phyloP scores from a whole-genome alignment of 2,329 filamentous ascomycete species.

The Teratosphaeria epicoccoides region DNA sequence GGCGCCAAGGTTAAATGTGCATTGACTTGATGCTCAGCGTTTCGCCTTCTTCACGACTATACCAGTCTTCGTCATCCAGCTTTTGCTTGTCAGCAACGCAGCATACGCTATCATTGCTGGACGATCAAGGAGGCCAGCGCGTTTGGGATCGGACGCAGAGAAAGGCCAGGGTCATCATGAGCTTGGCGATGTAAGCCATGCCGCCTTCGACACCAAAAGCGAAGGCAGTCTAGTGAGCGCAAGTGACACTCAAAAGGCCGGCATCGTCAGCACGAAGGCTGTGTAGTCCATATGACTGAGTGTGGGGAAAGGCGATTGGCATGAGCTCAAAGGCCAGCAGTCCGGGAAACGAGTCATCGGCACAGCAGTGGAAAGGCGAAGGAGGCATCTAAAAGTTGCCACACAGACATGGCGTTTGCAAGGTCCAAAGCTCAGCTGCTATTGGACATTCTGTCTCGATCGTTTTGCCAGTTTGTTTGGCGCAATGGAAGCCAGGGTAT shows the following conservation, averaged over 20 bases:
- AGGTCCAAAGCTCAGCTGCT: no score
- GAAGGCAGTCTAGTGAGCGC: constrained; percentile 5
- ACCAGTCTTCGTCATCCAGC: constrained; percentile 31
- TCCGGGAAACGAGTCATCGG: no score
- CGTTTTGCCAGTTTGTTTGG: no score
- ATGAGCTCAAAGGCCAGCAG: not conserved
- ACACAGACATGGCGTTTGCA: no score
- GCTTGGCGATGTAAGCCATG: constrained; percentile 4
- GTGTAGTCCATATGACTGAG: not conserved
- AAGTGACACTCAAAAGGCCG: not conserved
- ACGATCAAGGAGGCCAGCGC: not conserved
- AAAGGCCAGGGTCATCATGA: constrained; percentile 13
- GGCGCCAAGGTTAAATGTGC: not conserved
- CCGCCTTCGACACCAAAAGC: constrained; percentile 12
- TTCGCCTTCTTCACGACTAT: constrained; percentile 37
- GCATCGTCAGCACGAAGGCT: not conserved
- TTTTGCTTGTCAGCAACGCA: constrained; percentile 16
- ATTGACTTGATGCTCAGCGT: constrained; percentile 17
- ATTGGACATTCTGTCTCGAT: no score
- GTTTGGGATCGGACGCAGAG: constrained; percentile 12
- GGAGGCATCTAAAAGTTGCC: not conserved
- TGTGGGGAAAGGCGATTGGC: not conserved
- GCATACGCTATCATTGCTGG: constrained; percentile 8
- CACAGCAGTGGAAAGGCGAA: not conserved
- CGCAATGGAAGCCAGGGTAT: no score